Evolutionary conservation across 176 grass and related monocot species (phyloP), one percentile per base, ranked within the genome.

Genomic region (Oryza brachyantha): DNA sequence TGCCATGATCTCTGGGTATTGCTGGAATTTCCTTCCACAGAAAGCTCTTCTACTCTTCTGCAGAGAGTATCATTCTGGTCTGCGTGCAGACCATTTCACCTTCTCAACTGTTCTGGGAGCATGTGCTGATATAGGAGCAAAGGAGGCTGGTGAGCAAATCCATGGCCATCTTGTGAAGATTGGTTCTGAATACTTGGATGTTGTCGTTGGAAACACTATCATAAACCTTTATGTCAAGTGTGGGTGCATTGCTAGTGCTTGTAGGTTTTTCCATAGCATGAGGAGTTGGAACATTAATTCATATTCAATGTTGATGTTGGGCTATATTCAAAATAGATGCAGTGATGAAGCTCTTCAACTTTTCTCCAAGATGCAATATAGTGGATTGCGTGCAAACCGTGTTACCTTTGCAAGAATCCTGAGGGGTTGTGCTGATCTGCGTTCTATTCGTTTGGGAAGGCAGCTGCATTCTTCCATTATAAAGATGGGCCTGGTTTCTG

Each of bases 391-490:
- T 73, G 87, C 87, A 81, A 92, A 86, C 55, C 83, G 84, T 77
- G 76, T 94, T 76, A 86, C 78, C 21, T 92, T 97, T 81, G 85
- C 84, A 42, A 94, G 89, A 85, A 90, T 94, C 75, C 75, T 97
- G 66, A 79, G 75, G 19, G 91, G 94, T 4, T 97, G 93, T 91
- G 77, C 80, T 85, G 90, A 93, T 61, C 45, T 81, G 29, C 75
- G 80, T 86, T 79, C 87, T 82, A 79, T 94, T 90, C 72, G 90
- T 90, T 83, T 94, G 76, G 91, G 94, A 70, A 92, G 84, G 68
- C 94, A 97, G 86, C 67, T 97, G 46, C 94, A 97, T 85, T 85
- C 84, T 70, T 94, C 89, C 58, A 94, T 97, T 73, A 84, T 94
- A 83, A 97, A 97, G 81, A 92, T 88, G 85, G 94, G 94, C 64